These are phyloP conservation scores for Cicer pinnatifidum DNA, from an alignment of 306 rosid species.

Conservation along the genomic window DNA sequence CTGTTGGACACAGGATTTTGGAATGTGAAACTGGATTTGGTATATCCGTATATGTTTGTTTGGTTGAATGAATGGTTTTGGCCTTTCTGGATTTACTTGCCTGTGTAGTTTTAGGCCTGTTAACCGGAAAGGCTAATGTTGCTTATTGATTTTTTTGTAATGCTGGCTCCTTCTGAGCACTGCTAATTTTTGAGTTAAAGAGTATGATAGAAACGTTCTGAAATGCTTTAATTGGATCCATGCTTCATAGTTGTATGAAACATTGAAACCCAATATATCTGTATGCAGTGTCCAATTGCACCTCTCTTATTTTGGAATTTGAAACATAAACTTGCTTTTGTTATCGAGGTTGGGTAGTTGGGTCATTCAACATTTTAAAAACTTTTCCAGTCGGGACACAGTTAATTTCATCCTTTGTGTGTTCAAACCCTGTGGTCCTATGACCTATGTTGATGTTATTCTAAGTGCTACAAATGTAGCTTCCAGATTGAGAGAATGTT, in stretches of 20 bases:
- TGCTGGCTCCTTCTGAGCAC: neutral
- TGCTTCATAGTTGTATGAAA: conserved; percentile 16
- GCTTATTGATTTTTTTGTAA: neutral
- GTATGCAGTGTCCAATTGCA: neutral
- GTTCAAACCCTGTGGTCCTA: neutral
- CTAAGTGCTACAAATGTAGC: neutral
- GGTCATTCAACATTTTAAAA: neutral
- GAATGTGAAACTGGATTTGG: neutral
- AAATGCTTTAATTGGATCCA: neutral
- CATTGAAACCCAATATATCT: neutral
- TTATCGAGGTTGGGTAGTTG: neutral
- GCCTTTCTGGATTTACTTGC: neutral
- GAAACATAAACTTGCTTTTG: neutral
- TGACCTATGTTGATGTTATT: neutral
- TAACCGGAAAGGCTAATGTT: neutral
- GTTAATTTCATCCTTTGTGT: conserved; percentile 1
- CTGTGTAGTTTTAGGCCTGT: neutral
- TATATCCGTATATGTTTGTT: neutral
- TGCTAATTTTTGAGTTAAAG: neutral
- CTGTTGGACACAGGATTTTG: neutral
- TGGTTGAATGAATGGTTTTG: neutral
- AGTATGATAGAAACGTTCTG: neutral
- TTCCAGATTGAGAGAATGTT: neutral
- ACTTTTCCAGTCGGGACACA: neutral
- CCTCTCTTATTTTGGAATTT: conserved; percentile 4